Conservation (phyloP, 371 early-diverging fungal genomes). For the Mortierella sp. region DNA sequence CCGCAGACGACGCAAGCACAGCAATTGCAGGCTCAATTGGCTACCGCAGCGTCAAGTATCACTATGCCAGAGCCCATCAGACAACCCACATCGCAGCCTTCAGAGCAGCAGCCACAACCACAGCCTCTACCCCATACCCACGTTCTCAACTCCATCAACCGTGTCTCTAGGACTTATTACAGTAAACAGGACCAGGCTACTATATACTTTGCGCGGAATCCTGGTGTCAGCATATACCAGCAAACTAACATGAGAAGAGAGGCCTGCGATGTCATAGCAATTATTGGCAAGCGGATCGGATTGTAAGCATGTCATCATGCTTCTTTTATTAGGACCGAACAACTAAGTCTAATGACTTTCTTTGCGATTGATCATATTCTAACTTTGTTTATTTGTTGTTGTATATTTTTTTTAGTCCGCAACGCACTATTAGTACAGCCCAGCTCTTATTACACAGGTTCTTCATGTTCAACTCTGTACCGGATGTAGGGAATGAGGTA, state of each 20-base stretch:
- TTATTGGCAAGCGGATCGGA: constrained; percentile 50
- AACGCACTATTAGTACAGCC: constrained; percentile 79
- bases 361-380: no score
- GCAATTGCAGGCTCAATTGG: constrained; percentile 7
- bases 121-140: constrained; percentile 1
- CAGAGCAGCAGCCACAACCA: constrained; percentile 17
- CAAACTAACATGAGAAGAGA: constrained; percentile 48
- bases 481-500: constrained; percentile 52
- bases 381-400: no score
- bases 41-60: background rate
- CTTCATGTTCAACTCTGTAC: constrained; percentile 71
- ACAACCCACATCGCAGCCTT: constrained; percentile 5
- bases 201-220: constrained; percentile 37
- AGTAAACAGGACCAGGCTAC: constrained; percentile 43
- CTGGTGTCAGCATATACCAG: constrained; percentile 33
- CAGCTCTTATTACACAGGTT: constrained; percentile 81
- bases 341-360: background rate
- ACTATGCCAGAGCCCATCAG: constrained; percentile 19
- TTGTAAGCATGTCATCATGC: constrained; percentile 34
- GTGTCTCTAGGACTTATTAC: constrained; percentile 53
- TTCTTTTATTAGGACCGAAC: background rate
- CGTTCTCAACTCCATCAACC: constrained; percentile 44
- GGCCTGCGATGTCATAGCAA: constrained; percentile 44
- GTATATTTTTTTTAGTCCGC: constrained; percentile 62
- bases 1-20: constrained; percentile 4